Evolutionary conservation across 345 rosid genomes (phyloP), one percentile per base, ranked within the genome.

Genomic region (Dipteronia dyeriana): DNA sequence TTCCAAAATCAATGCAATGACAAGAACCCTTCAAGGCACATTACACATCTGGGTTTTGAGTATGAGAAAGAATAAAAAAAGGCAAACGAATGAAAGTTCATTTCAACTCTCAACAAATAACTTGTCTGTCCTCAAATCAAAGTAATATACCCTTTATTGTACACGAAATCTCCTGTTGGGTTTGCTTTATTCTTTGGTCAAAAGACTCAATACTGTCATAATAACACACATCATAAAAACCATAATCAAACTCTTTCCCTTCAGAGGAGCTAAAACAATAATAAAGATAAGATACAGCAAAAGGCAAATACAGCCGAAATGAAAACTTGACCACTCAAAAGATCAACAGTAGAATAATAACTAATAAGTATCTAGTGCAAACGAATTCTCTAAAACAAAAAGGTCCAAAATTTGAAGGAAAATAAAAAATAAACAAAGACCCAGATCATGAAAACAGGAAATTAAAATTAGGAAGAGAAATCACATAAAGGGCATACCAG

Each of bases 151-250:
- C 38, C 75, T 79, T 78, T 76, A 82, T 82, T 66, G 79, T 57
- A 78, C 73, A 78, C 23, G 65, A 64, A 70, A 68, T 25, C 59
- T 67, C 75, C 75, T 73, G 73, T 71, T 82, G 71, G 45, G 76
- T 76, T 43, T 69, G 79, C 83, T 83, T 82, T 84, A 78, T 67
- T 79, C 81, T 54, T 64, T 71, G 85, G 91, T 86, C 88, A 86
- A 88, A 82, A 83, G 84, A 69, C 76, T 78, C 72, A 75, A 79
- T 79, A 78, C 76, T 76, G 78, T 75, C 73, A 74, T 79, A 70
- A 72, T 63, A 77, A 77, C 79, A 84, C 74, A 34, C 79, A 83
- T 80, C 81, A 85, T 80, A 80, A 77, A 85, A 83, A 79, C 84
- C 83, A 75, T 77, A 84, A 86, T 73, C 77, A 79, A 81, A 51